Evolutionary conservation across 2,329 filamentous ascomycete species (phyloP), one percentile per base, ranked within the genome.

Genomic region (Fusarium robinianum): DNA sequence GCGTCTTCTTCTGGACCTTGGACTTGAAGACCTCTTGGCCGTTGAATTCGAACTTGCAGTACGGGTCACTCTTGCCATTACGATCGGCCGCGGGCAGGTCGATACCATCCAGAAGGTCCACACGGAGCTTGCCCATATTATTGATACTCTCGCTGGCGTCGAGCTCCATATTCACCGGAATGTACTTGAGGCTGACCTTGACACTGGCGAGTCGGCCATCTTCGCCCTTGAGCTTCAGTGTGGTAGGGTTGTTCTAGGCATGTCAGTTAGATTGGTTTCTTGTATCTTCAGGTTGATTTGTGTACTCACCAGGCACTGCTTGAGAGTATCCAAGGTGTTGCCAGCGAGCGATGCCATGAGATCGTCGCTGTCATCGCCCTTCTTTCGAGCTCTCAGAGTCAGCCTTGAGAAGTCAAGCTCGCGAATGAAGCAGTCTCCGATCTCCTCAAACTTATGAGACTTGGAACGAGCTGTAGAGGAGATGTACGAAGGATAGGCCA

Each of bases 131-230:
- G 47, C 94, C 94, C 83, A 96, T 95, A 71, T 99, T 99, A 80
- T 96, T 97, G 77, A 99, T 96, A 63, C 90, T 96, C 71, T 99
- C 94, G 61, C 85, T 90, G 0, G 94, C 88, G 62, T 99, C 90
- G 34, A 99, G 85, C 43, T 84, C 76, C 94, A 99, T 99, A 72
- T 88, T 84, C 49, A 97, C 84, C 0, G 94, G 94, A 16, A 99
- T 84, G 66, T 96, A 99, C 69, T 95, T 95, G 63, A 96, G 79
- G 72, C 88, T 95, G 64, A 99, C 87, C 57, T 86, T 95, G 64
- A 99, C 79, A 63, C 84, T 91, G 72, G 17, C 84, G 70, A 46
- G 80, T 79, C 52, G 49, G 37, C 90, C 91, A 27, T 92, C 80
- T 12, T 87, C 83, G 49, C 88, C 87, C 67, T 84, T 90, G 46